Evolutionary conservation across 2,329 filamentous ascomycete species (phyloP).

Genomic region (Shiraia sp.): DNA sequence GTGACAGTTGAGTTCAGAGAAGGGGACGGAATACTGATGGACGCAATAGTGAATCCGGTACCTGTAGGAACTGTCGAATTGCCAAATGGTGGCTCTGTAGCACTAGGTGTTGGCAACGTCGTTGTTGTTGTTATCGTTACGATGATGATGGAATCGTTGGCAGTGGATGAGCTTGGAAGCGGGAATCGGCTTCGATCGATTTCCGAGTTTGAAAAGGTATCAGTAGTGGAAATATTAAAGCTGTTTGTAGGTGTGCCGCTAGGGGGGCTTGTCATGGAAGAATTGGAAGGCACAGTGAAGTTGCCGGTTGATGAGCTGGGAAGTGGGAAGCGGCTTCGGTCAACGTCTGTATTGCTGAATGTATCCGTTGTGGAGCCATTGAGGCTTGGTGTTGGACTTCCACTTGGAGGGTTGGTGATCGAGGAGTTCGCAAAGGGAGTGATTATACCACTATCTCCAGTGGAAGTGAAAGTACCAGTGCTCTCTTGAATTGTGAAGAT

Average conservation of each 20-base stretch:
- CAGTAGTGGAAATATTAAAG: too few species aligned
- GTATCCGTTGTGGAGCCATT: background rate
- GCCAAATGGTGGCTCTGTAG: background rate
- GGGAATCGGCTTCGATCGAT: too few species aligned
- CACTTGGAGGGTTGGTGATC: constrained; percentile 1
- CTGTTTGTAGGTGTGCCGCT: too few species aligned
- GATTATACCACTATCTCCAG: constrained; percentile 5
- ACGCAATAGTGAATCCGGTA: background rate
- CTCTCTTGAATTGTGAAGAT: constrained; percentile 2
- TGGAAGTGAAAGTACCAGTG: background rate
- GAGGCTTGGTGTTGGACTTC: background rate
- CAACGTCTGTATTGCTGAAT: too few species aligned
- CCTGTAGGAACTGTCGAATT: constrained; percentile 3
- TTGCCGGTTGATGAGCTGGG: too few species aligned
- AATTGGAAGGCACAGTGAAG: too few species aligned
- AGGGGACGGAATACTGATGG: too few species aligned
- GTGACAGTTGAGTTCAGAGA: constrained; percentile 14
- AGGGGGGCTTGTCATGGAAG: too few species aligned
- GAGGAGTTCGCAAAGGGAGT: constrained; percentile 4
- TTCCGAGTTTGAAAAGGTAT: background rate
- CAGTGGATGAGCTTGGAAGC: too few species aligned
- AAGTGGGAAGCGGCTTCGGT: too few species aligned
- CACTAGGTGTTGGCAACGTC: background rate
- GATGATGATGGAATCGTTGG: background rate
- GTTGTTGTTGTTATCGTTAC: background rate